phyloP scores from a whole-genome alignment of 768 basidiomycete genomes.

The Naganishia kalamii region DNA sequence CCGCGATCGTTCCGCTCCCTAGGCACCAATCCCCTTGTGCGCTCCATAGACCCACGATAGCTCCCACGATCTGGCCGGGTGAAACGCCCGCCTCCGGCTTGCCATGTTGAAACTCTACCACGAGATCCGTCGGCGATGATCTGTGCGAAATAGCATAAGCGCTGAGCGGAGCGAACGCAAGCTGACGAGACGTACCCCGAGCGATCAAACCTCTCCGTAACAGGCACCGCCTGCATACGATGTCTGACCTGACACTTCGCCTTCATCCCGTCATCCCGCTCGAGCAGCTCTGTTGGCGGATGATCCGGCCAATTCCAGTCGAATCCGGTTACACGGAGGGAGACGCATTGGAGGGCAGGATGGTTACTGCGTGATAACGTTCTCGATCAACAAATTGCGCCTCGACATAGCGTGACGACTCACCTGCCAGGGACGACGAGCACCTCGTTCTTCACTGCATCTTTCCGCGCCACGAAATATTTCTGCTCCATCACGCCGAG shows the following conservation, averaged over 20 bases:
- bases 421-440: slow-evolving; percentile 69
- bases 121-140: slow-evolving; percentile 37
- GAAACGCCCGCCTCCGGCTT: slow-evolving; percentile 63
- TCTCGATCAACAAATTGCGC: background rate
- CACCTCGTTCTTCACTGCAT: slow-evolving; percentile 59
- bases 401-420: slow-evolving; percentile 30
- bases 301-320: slow-evolving; percentile 69
- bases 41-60: slow-evolving; percentile 68
- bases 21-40: slow-evolving; percentile 62
- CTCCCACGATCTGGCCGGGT: slow-evolving; percentile 73
- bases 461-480: slow-evolving; percentile 71
- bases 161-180: background rate
- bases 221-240: slow-evolving; percentile 56
- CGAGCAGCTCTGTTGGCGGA: slow-evolving; percentile 50
- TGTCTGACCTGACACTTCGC: slow-evolving; percentile 64
- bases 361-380: slow-evolving; percentile 53
- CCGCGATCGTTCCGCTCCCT: slow-evolving; percentile 66
- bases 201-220: slow-evolving; percentile 48
- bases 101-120: slow-evolving; percentile 32
- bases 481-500: slow-evolving; percentile 58
- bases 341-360: slow-evolving; percentile 52
- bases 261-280: slow-evolving; percentile 50
- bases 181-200: slow-evolving; percentile 46
- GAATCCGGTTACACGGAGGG: slow-evolving; percentile 50
- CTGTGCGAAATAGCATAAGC: background rate